These are phyloP conservation scores for Pontederia crassipes DNA, from an alignment of 176 grass and related monocot genomes.

Conservation along the genomic window DNA sequence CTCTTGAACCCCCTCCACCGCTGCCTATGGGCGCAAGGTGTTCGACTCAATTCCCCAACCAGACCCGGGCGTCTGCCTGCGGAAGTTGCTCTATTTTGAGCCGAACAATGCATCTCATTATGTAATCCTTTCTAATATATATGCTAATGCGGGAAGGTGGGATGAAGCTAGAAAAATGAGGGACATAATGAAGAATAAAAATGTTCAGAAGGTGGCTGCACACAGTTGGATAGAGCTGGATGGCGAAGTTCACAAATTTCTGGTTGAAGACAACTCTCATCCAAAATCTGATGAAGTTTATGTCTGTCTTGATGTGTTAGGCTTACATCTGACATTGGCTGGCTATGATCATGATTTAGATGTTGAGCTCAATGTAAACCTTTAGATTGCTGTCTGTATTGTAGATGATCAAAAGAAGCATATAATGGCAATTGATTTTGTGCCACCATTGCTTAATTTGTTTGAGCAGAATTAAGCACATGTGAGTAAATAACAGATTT, in stretches of 20 bases:
- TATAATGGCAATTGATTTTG: too few species aligned
- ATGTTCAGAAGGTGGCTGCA: constrained; percentile 65
- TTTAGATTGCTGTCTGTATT: too few species aligned
- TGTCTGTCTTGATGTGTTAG: constrained; percentile 27
- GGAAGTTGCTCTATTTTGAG: constrained; percentile 40
- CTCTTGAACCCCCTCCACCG: too few species aligned
- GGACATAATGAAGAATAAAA: constrained; percentile 62
- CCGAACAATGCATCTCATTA: constrained; percentile 62
- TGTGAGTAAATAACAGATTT: too few species aligned
- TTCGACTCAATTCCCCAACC: too few species aligned
- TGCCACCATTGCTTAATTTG: too few species aligned
- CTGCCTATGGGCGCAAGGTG: too few species aligned
- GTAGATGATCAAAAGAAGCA: too few species aligned
- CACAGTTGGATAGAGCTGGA: constrained; percentile 87
- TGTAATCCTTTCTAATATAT: constrained; percentile 66
- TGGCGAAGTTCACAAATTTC: constrained; percentile 54
- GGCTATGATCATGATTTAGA: constrained; percentile 29
- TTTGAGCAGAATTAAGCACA: too few species aligned
- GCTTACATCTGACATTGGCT: constrained; percentile 34
- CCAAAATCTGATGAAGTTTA: constrained; percentile 52
- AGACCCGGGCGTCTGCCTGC: too few species aligned
- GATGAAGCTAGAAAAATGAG: constrained; percentile 42
- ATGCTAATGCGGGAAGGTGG: constrained; percentile 55
- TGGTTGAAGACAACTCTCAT: constrained; percentile 59
- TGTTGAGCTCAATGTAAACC: too few species aligned